These are phyloP conservation scores for Albophoma yamanashiensis DNA, from an alignment of 2,329 filamentous ascomycete genomes.

Conservation along the genomic window DNA sequence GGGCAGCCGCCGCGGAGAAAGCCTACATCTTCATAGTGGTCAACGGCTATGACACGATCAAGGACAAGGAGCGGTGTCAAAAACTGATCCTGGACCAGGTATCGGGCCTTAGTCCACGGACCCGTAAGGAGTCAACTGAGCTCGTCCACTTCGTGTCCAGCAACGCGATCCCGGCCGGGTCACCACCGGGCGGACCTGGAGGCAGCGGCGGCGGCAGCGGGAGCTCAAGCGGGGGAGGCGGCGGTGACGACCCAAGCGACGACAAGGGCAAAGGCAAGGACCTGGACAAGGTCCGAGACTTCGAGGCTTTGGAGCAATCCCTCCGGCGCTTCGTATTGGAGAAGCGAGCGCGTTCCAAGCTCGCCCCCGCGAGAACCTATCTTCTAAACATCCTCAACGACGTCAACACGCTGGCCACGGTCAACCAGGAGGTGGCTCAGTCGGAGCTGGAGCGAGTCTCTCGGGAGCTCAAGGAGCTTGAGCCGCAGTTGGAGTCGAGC, in stretches of 20 bases:
- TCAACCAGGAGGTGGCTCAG: conserved; percentile 81
- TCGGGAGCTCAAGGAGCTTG: conserved; percentile 68
- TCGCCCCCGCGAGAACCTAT: conserved; percentile 92
- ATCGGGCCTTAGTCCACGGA: conserved; percentile 75
- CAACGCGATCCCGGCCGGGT: conserved; percentile 73
- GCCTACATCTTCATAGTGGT: conserved; percentile 99
- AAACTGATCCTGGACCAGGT: conserved; percentile 92
- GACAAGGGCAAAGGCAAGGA: conserved; percentile 71
- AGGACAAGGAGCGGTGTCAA: conserved; percentile 82
- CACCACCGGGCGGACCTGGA: conserved; percentile 43
- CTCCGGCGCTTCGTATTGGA: conserved; percentile 88
- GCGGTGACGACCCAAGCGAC: conserved; percentile 41
- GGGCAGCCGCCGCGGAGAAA: conserved; percentile 90
- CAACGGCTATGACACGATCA: conserved; percentile 91
- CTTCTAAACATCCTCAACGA: conserved; percentile 88
- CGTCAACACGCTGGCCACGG: conserved; percentile 67
- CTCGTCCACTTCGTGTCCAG: conserved; percentile 97
- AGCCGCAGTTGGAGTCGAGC: conserved; percentile 76
- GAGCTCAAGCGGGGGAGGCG: conserved; percentile 43
- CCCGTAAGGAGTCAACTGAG: conserved; percentile 84
- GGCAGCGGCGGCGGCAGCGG: conserved; percentile 42
- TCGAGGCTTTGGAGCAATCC: conserved; percentile 80
- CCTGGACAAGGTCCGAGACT: conserved; percentile 79
- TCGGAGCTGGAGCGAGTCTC: conserved; percentile 76
- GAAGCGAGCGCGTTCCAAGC: conserved; percentile 88